Conservation (phyloP, 1,139 yeast genomes). For the Magnusiomyces tetraspermus region DNA sequence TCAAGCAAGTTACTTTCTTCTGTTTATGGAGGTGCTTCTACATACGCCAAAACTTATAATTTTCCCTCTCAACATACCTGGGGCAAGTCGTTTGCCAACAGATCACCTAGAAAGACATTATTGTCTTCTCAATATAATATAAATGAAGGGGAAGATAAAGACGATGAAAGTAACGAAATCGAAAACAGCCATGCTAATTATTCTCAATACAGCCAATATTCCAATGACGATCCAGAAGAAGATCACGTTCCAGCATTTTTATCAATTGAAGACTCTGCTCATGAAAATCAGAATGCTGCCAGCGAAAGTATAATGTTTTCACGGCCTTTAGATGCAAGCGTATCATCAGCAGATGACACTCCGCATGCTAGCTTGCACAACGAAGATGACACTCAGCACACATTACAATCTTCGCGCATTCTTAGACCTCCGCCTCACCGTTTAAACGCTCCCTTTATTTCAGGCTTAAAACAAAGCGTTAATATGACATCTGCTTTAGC, state of each 20-base stretch:
- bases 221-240: constrained; percentile 16
- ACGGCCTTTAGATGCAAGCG: constrained; percentile 6
- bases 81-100: neutral
- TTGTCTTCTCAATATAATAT: constrained; percentile 5
- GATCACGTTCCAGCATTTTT: constrained; percentile 12
- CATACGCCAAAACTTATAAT: neutral
- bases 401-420: neutral
- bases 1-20: neutral
- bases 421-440: neutral
- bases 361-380: constrained; percentile 1
- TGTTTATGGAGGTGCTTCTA: neutral
- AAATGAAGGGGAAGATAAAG: constrained; percentile 12
- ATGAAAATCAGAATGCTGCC: neutral
- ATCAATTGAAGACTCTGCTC: constrained; percentile 3
- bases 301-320: constrained; percentile 6
- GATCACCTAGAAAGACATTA: neutral
- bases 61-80: neutral
- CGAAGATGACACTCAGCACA: neutral
- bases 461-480: neutral
- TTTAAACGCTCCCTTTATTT: neutral
- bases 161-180: constrained; percentile 9
- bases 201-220: neutral
- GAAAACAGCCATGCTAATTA: neutral
- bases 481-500: neutral
- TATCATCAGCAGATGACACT: constrained; percentile 7